Conservation (phyloP, 2,329 filamentous ascomycete genomes). For the Epichloe elymi region DNA sequence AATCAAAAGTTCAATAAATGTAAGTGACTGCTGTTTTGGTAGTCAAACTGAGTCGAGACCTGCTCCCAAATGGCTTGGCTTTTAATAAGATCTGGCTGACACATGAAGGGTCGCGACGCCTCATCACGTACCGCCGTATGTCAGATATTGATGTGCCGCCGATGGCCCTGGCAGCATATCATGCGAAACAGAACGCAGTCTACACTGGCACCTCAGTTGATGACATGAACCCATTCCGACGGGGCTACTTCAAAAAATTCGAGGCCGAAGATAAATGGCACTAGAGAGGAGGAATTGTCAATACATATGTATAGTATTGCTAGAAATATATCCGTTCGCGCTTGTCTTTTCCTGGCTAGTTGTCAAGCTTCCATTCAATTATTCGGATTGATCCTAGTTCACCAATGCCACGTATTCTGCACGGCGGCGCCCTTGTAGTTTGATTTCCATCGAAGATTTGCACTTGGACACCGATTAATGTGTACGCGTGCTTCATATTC, state of each 20-base stretch:
- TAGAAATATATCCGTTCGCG: neutral
- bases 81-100: neutral
- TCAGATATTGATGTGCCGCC: slow-evolving; percentile 42
- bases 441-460: neutral
- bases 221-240: slow-evolving; percentile 47
- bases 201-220: slow-evolving; percentile 37
- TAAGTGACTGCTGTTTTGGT: slow-evolving; percentile 23
- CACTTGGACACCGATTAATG: neutral
- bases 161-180: slow-evolving; percentile 25
- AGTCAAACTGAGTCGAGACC: neutral
- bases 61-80: neutral
- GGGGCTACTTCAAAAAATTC: slow-evolving; percentile 45
- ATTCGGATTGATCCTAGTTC: neutral
- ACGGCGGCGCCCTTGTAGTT: neutral
- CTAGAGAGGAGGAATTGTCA: neutral
- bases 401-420: neutral
- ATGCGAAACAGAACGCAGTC: slow-evolving; percentile 16
- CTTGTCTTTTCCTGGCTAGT: neutral
- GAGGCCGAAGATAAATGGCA: slow-evolving; percentile 6
- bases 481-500: neutral
- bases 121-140: slow-evolving; percentile 74
- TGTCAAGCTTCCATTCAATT: neutral
- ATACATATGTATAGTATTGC: neutral
- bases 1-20: slow-evolving; percentile 85
- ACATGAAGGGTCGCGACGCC: slow-evolving; percentile 59